Percentiles rank a stretch among this genome's conserved stretches.
Conservation (phyloP, 345 rosid genomes). For the Carallia pectinifolia region DNA sequence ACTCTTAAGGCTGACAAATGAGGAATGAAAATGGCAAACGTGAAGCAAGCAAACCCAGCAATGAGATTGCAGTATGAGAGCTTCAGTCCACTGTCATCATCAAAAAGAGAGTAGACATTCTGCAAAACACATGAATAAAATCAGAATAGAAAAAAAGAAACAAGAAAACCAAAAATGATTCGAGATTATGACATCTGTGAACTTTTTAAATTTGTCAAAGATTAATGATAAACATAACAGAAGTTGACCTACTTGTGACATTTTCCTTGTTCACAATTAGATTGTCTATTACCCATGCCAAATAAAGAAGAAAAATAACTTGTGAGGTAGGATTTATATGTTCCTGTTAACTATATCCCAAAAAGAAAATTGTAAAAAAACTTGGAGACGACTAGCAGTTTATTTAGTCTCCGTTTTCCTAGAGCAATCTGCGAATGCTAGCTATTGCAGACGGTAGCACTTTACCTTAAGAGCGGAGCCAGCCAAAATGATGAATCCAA, state of each 20-base stretch:
- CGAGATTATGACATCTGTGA: neutral
- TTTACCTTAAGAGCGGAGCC: constrained; percentile 82
- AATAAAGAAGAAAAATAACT: too few species aligned
- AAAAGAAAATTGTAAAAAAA: too few species aligned
- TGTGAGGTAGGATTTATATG: too few species aligned
- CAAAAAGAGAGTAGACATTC: constrained; percentile 53
- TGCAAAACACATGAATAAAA: constrained; percentile 23
- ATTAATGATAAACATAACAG: too few species aligned
- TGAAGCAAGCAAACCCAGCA: constrained; percentile 47
- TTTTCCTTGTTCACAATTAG: too few species aligned
- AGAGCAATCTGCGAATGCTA: neutral
- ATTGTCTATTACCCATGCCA: too few species aligned
- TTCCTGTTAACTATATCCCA: too few species aligned
- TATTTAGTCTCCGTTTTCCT: too few species aligned
- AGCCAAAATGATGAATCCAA: constrained; percentile 71
- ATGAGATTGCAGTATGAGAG: constrained; percentile 56
- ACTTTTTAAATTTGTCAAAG: too few species aligned
- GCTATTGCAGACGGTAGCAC: neutral
- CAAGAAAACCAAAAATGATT: neutral
- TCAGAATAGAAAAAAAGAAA: neutral
- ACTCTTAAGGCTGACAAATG: constrained; percentile 80
- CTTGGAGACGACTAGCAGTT: too few species aligned
- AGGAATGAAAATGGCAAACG: constrained; percentile 82
- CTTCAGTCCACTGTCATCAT: constrained; percentile 47
- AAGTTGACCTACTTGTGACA: too few species aligned